A percentile compares a stretch with the other conserved stretches of the same genome.
phyloP scores from a whole-genome alignment of 2,329 filamentous ascomycete genomes.

The Pyrenochaeta sp. region DNA sequence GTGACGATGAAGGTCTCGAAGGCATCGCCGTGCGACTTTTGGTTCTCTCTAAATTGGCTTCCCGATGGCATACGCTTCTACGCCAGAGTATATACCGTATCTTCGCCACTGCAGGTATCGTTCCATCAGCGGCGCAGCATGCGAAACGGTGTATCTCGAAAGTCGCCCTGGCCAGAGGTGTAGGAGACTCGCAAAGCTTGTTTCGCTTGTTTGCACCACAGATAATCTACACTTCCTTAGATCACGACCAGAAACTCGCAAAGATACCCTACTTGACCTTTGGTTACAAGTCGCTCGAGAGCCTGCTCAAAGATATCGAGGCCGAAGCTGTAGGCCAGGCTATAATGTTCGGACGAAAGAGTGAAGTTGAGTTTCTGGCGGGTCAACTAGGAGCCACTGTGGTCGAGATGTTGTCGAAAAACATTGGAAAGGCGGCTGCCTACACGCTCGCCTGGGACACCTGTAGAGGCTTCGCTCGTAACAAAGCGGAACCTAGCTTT shows the following conservation, averaged over 20 bases:
- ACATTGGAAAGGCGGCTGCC: conserved; percentile 80
- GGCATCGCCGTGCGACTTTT: conserved; percentile 86
- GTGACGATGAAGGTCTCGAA: conserved; percentile 73
- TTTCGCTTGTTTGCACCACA: conserved; percentile 89
- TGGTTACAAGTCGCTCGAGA: conserved; percentile 72
- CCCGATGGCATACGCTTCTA: conserved; percentile 83
- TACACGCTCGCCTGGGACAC: conserved; percentile 85
- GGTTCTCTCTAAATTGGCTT: conserved; percentile 77
- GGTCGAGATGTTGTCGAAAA: conserved; percentile 58
- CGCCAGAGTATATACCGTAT: conserved; percentile 91
- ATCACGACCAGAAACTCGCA: conserved; percentile 60
- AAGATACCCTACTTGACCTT: conserved; percentile 87
- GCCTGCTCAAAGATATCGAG: conserved; percentile 74
- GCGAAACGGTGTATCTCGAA: conserved; percentile 74
- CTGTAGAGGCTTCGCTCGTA: conserved; percentile 46
- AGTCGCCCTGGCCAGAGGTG: conserved; percentile 70
- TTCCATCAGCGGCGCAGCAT: conserved; percentile 70
- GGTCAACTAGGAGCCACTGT: conserved; percentile 42
- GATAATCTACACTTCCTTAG: conserved; percentile 89
- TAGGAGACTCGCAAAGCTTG: conserved; percentile 72
- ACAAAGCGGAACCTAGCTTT: conserved; percentile 59
- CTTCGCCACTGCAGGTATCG: conserved; percentile 84
- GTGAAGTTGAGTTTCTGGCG: conserved; percentile 68
- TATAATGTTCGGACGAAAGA: conserved; percentile 78
- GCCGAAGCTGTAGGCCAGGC: conserved; percentile 81